Percentiles rank a stretch among this genome's conserved stretches.
These are phyloP conservation scores for Xylaria sp. DNA, from an alignment of 2,329 filamentous ascomycete species.

Conservation along the genomic window DNA sequence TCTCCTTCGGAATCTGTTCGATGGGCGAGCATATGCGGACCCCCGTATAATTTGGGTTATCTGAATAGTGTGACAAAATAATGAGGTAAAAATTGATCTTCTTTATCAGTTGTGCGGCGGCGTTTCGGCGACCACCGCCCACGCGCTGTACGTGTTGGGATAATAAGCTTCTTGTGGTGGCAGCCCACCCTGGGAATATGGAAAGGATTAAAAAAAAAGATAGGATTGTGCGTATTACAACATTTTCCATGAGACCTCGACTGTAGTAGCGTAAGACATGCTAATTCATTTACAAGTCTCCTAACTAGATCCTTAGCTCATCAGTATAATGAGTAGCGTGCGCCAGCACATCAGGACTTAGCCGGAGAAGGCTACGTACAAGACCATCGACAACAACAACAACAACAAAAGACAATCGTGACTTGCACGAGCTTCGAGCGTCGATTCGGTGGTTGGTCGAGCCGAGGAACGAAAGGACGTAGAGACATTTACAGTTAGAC, in stretches of 20 bases:
- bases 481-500: constrained; percentile 36
- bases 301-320: neutral
- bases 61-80: constrained; percentile 34
- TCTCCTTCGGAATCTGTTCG: constrained; percentile 9
- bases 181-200: neutral
- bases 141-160: constrained; percentile 10
- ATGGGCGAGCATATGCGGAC: constrained; percentile 20
- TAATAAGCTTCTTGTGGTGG: neutral
- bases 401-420: neutral
- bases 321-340: neutral
- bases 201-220: neutral
- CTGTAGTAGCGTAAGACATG: neutral
- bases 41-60: constrained; percentile 35
- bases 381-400: neutral
- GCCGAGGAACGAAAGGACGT: constrained; percentile 39
- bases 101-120: constrained; percentile 34
- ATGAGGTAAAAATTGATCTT: constrained; percentile 40
- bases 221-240: neutral
- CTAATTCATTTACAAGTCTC: neutral
- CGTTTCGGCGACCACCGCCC: constrained; percentile 26
- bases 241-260: neutral
- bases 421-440: constrained; percentile 13
- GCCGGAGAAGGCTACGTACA: constrained; percentile 8
- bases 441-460: constrained; percentile 45
- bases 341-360: neutral